phyloP scores from a whole-genome alignment of 139 green algal species.

The Coelastrella sp. region DNA sequence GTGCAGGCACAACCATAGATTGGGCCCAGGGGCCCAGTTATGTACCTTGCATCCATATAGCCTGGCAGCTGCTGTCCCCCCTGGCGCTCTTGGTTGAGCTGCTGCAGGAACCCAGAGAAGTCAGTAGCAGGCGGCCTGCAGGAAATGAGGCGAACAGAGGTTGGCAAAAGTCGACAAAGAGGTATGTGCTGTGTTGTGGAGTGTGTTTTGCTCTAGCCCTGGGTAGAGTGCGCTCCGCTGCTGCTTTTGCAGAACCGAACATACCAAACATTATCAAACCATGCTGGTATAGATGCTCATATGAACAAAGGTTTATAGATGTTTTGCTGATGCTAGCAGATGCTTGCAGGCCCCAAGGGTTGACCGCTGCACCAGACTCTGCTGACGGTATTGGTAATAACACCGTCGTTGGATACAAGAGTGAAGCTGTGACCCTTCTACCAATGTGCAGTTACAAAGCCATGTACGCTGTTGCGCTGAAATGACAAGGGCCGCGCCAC shows the following conservation, averaged over 20 bases:
- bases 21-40: too few species aligned
- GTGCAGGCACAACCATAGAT: too few species aligned
- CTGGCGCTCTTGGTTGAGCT: slow-evolving; percentile 3
- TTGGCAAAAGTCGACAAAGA: neutral
- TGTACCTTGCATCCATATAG: neutral
- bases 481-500: neutral
- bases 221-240: too few species aligned
- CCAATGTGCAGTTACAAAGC: neutral
- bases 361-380: too few species aligned
- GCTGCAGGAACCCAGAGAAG: slow-evolving; percentile 29
- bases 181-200: neutral
- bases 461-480: too few species aligned
- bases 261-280: too few species aligned
- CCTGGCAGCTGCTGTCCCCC: neutral
- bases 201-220: too few species aligned
- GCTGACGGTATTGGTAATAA: too few species aligned
- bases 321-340: neutral
- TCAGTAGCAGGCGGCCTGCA: neutral
- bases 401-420: too few species aligned
- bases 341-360: neutral
- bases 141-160: neutral
- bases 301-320: too few species aligned
- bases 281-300: too few species aligned
- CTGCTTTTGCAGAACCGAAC: too few species aligned
- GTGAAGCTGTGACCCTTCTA: neutral